These are phyloP conservation scores for Pulveroboletus ravenelii DNA, from an alignment of 768 basidiomycete genomes.

Conservation along the genomic window DNA sequence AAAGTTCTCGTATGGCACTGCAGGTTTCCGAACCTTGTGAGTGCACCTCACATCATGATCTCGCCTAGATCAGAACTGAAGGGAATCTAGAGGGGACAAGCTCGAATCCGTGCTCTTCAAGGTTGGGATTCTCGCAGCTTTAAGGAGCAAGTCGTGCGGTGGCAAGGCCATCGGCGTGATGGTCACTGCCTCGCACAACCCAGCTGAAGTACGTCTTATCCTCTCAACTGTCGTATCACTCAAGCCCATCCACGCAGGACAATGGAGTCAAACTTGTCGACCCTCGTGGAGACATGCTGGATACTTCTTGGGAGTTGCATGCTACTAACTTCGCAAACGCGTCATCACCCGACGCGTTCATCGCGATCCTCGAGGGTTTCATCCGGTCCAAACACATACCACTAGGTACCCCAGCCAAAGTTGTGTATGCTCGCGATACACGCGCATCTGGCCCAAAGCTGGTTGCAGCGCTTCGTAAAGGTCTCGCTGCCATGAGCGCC, in stretches of 20 bases:
- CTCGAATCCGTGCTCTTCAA: conserved; percentile 94
- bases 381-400: conserved; percentile 69
- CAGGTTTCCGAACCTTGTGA: conserved; percentile 89
- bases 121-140: conserved; percentile 82
- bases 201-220: conserved; percentile 68
- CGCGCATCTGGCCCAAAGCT: conserved; percentile 80
- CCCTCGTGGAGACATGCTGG: conserved; percentile 96
- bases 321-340: conserved; percentile 89
- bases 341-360: conserved; percentile 64
- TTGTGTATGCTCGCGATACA: conserved; percentile 92
- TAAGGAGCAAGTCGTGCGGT: conserved; percentile 88
- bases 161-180: conserved; percentile 94
- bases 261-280: conserved; percentile 99
- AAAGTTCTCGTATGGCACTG: conserved; percentile 86
- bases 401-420: conserved; percentile 67
- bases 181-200: conserved; percentile 99
- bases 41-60: conserved; percentile 28
- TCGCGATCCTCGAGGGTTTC: conserved; percentile 57
- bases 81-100: conserved; percentile 47
- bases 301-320: conserved; percentile 85
- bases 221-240: neutral
- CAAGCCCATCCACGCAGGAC: conserved; percentile 51
- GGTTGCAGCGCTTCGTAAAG: conserved; percentile 75
- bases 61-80: conserved; percentile 6
- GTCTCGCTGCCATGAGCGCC: conserved; percentile 68